These are phyloP conservation scores for Globisporangium paddicum DNA, from an alignment of 352 stramenopile genomes.

Conservation along the genomic window DNA sequence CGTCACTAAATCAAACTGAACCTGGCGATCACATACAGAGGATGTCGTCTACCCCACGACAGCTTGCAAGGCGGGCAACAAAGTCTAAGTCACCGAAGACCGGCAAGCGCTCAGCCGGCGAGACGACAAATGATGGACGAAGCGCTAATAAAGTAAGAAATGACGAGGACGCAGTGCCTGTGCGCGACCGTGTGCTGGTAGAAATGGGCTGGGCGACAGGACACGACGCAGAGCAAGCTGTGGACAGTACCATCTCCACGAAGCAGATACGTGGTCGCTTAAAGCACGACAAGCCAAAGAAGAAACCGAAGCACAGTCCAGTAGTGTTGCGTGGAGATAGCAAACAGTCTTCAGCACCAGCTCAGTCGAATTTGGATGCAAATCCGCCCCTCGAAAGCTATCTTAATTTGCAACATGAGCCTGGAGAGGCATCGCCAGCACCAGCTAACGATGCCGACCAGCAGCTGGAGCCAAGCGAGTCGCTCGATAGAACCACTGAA, in stretches of 20 bases:
- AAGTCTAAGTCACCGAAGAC: no score
- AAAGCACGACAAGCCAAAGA: neutral
- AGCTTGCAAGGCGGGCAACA: neutral
- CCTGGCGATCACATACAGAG: neutral
- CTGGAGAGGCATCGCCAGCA: neutral
- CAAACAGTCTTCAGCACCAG: neutral
- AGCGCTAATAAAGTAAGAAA: neutral
- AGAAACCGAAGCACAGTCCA: neutral
- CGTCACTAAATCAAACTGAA: neutral
- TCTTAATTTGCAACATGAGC: neutral
- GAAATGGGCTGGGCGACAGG: slow-evolving; percentile 10
- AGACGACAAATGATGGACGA: no score
- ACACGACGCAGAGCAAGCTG: neutral
- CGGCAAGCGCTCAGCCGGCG: no score
- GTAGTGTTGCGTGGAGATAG: neutral
- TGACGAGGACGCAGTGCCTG: neutral
- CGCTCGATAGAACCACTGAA: no score
- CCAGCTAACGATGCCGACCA: neutral
- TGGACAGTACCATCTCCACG: neutral
- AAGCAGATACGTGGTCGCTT: neutral
- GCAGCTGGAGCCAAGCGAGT: no score
- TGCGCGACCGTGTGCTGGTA: slow-evolving; percentile 5
- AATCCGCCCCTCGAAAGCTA: neutral
- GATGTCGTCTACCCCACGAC: neutral
- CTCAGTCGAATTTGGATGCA: neutral